Conservation (phyloP, 768 basidiomycete species). For the Kockovaella imperatae region DNA sequence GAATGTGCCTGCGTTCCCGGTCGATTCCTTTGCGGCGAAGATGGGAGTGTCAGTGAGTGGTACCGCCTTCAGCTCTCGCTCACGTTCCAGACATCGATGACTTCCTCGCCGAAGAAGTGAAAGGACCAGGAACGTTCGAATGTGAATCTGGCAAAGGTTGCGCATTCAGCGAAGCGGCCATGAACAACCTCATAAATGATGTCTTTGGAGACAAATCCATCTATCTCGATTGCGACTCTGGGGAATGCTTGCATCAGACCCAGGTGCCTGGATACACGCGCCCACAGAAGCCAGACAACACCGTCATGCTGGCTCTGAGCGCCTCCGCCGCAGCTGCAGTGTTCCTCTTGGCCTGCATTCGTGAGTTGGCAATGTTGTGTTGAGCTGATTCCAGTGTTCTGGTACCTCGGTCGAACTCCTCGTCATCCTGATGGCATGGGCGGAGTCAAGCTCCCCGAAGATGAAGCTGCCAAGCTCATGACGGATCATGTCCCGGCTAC, state of each 20-base stretch:
- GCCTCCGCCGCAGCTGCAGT: constrained; percentile 68
- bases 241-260: constrained; percentile 88
- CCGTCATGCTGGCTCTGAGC: constrained; percentile 72
- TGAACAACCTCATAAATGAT: constrained; percentile 88
- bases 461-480: constrained; percentile 77
- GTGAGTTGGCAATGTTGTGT: constrained; percentile 48
- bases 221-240: constrained; percentile 73
- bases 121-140: constrained; percentile 79
- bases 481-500: constrained; percentile 88
- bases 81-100: constrained; percentile 71
- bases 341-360: constrained; percentile 57
- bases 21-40: constrained; percentile 89
- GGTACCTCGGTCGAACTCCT: constrained; percentile 78
- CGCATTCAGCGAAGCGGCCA: constrained; percentile 87
- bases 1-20: constrained; percentile 89
- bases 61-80: not conserved
- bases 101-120: constrained; percentile 80
- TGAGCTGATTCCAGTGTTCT: constrained; percentile 53
- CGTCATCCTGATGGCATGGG: constrained; percentile 53
- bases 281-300: constrained; percentile 77
- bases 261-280: constrained; percentile 91
- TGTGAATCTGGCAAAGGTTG: constrained; percentile 68
- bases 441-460: constrained; percentile 55
- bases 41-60: constrained; percentile 76
- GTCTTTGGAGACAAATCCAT: constrained; percentile 91